Percentiles rank a stretch among this genome's conserved stretches.
These are phyloP conservation scores for Boletus eberwhitei DNA, from an alignment of 768 basidiomycete genomes.

Conservation along the genomic window DNA sequence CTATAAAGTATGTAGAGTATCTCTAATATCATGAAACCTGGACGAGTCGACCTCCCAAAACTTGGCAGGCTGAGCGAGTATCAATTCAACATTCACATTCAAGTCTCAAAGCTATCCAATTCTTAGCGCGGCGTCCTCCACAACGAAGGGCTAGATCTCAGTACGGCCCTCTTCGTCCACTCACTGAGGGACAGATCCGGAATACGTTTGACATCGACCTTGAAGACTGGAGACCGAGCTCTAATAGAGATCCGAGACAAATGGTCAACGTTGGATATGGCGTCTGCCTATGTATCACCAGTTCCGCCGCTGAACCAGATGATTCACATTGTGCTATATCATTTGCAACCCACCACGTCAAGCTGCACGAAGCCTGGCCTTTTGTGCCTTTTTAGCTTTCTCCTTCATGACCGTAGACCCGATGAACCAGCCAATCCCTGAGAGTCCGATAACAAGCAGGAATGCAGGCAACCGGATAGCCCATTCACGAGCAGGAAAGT, in stretches of 20 bases:
- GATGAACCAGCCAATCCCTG: conserved; percentile 79
- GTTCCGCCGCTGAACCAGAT: background rate
- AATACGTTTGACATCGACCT: background rate
- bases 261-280: background rate
- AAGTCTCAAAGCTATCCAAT: background rate
- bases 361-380: conserved; percentile 59
- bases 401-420: conserved; percentile 73
- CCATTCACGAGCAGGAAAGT: conserved; percentile 91
- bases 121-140: background rate
- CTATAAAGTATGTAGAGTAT: too few relatives aligned
- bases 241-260: too few relatives aligned
- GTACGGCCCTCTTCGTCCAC: background rate
- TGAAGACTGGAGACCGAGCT: background rate
- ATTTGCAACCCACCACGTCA: conserved; percentile 28
- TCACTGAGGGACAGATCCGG: background rate
- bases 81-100: background rate
- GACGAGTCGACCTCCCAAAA: too few relatives aligned
- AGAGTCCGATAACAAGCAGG: conserved; percentile 74
- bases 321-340: background rate
- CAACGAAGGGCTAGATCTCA: background rate
- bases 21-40: too few relatives aligned
- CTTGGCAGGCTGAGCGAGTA: background rate
- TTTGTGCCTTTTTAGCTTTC: conserved; percentile 62
- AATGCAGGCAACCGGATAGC: conserved; percentile 84
- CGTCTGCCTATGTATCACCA: background rate